Evolutionary conservation across 495 filamentous ascomycete species (phyloP).

Genomic region (Staphylotrichum longicolle): DNA sequence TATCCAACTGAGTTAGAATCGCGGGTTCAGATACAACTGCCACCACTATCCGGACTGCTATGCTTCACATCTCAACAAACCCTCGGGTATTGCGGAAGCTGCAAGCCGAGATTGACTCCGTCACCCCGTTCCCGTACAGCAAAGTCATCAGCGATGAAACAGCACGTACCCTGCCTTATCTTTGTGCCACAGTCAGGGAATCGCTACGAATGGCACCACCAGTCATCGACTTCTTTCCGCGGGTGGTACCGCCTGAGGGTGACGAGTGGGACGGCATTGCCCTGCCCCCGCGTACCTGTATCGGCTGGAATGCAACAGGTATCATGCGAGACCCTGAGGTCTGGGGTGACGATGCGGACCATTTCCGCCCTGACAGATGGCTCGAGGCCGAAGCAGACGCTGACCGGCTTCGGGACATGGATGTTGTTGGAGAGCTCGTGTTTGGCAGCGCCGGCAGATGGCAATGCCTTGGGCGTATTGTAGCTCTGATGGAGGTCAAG

Average conservation of each 20-base stretch:
- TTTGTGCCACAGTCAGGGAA: slow-evolving; percentile 46
- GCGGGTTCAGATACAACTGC: slow-evolving; percentile 58
- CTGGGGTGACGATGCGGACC: slow-evolving; percentile 38
- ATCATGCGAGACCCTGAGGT: slow-evolving; percentile 23
- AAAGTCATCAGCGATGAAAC: slow-evolving; percentile 37
- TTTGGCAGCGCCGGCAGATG: slow-evolving; percentile 33
- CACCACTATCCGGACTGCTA: slow-evolving; percentile 54
- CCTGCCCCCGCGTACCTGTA: slow-evolving; percentile 45
- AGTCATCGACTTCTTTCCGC: not conserved
- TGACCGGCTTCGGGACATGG: slow-evolving; percentile 36
- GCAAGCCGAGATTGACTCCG: slow-evolving; percentile 52
- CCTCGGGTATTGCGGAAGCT: slow-evolving; percentile 50
- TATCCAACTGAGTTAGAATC: slow-evolving; percentile 1
- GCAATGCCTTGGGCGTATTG: slow-evolving; percentile 26
- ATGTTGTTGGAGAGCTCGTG: slow-evolving; percentile 28
- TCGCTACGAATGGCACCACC: slow-evolving; percentile 36
- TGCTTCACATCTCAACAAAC: slow-evolving; percentile 42
- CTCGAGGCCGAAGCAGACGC: slow-evolving; percentile 32
- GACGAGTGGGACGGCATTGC: slow-evolving; percentile 38
- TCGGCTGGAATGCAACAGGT: slow-evolving; percentile 31
- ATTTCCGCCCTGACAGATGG: slow-evolving; percentile 53
- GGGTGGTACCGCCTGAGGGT: not conserved
- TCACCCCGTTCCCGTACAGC: slow-evolving; percentile 18
- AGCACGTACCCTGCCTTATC: slow-evolving; percentile 43
- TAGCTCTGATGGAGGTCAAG: slow-evolving; percentile 29